These are phyloP conservation scores for Cladosporium sphaerospermum DNA, from an alignment of 2,329 filamentous ascomycete species.

Conservation along the genomic window DNA sequence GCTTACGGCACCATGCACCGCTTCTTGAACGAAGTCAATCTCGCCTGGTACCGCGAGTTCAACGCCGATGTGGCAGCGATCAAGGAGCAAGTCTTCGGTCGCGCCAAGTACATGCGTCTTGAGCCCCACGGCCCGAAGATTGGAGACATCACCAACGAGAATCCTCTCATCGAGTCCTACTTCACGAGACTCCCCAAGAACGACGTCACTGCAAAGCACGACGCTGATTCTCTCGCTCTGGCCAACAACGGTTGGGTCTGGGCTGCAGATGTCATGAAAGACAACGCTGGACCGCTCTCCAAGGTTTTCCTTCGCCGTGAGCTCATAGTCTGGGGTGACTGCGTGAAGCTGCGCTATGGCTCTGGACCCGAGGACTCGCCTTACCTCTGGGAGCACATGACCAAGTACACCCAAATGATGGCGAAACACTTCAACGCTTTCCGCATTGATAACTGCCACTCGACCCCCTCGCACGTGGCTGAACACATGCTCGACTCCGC, in stretches of 20 bases:
- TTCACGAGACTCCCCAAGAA: conserved; percentile 85
- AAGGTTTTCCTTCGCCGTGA: conserved; percentile 92
- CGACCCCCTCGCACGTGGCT: conserved; percentile 87
- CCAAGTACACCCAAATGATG: conserved; percentile 81
- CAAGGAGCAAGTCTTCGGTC: conserved; percentile 84
- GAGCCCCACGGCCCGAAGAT: conserved; percentile 85
- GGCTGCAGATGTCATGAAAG: conserved; percentile 88
- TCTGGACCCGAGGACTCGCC: conserved; percentile 74
- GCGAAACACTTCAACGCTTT: conserved; percentile 94
- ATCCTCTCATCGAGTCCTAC: conserved; percentile 85
- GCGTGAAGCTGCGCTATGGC: conserved; percentile 93
- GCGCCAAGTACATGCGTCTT: conserved; percentile 90
- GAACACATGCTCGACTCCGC: conserved; percentile 93
- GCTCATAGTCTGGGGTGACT: conserved; percentile 97
- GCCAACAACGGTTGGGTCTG: conserved; percentile 99
- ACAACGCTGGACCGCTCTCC: conserved; percentile 86
- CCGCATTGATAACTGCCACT: conserved; percentile 97
- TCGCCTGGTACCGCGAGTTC: conserved; percentile 87
- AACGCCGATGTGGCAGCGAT: conserved; percentile 77
- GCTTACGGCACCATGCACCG: conserved; percentile 49
- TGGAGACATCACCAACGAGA: conserved; percentile 68
- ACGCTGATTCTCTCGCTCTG: conserved; percentile 68
- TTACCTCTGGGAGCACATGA: conserved; percentile 94
- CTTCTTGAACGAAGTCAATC: conserved; percentile 76
- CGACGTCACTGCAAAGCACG: conserved; percentile 68